These are phyloP conservation scores for Geotrichum citri-aurantii DNA, from an alignment of 1,139 yeast genomes.

Conservation along the genomic window DNA sequence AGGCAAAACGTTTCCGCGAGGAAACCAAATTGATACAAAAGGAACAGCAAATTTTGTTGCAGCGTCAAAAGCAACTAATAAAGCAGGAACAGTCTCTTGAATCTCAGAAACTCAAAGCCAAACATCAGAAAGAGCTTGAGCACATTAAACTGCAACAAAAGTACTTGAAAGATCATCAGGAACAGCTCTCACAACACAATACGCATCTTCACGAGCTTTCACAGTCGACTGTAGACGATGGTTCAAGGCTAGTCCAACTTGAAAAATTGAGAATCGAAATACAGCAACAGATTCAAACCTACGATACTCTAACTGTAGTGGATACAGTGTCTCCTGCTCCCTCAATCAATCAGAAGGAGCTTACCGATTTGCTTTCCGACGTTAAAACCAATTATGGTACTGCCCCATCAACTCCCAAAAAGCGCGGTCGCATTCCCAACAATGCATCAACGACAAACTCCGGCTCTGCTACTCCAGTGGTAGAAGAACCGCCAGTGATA, in stretches of 20 bases:
- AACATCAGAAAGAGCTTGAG: constrained; percentile 12
- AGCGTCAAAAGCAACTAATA: constrained; percentile 12
- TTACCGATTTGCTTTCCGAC: neutral
- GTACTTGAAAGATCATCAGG: constrained; percentile 5
- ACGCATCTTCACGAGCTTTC: constrained; percentile 10
- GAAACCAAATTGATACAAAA: constrained; percentile 16
- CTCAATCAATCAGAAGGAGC: constrained; percentile 9
- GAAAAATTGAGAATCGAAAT: constrained; percentile 4
- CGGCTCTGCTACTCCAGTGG: constrained; percentile 14
- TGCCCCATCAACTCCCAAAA: constrained; percentile 5
- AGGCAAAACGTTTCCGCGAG: constrained; percentile 16
- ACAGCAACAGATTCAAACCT: constrained; percentile 2
- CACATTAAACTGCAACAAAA: constrained; percentile 51
- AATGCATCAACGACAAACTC: constrained; percentile 7
- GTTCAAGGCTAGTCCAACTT: constrained; percentile 3
- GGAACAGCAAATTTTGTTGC: constrained; percentile 9
- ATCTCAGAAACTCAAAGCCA: constrained; percentile 9
- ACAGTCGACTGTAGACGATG: constrained; percentile 1
- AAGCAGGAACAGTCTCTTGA: constrained; percentile 12
- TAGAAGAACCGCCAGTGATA: constrained; percentile 1
- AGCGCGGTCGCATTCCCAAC: constrained; percentile 10
- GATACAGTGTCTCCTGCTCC: neutral
- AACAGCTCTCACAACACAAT: constrained; percentile 6
- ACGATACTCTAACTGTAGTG: neutral
- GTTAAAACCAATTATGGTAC: neutral